phyloP scores from a whole-genome alignment of 2,329 filamentous ascomycete species.

The Coniella vitis region DNA sequence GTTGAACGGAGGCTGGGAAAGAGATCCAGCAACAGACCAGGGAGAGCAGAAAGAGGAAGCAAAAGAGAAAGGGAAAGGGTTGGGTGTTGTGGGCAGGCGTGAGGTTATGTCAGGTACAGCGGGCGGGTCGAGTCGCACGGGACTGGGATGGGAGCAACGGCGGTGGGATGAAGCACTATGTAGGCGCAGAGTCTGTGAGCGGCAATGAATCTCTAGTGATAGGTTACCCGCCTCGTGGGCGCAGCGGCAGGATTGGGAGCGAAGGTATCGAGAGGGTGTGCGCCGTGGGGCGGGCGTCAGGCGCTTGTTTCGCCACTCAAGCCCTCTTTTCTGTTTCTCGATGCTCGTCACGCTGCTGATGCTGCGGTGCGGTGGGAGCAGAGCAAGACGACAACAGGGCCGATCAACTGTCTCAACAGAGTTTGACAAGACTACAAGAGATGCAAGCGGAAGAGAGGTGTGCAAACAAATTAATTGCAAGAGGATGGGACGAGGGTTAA shows the following conservation, averaged over 20 bases:
- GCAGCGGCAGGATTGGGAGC: slow-evolving; percentile 19
- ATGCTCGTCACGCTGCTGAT: background rate
- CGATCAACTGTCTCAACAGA: slow-evolving; percentile 1
- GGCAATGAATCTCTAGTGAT: slow-evolving; percentile 22
- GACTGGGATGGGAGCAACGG: slow-evolving; percentile 15
- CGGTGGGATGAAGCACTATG: too few species aligned
- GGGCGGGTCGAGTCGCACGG: slow-evolving; percentile 16
- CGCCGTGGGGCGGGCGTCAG: slow-evolving; percentile 19
- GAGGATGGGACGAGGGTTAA: slow-evolving; percentile 14
- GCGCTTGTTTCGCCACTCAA: slow-evolving; percentile 31
- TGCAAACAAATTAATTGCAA: slow-evolving; percentile 14
- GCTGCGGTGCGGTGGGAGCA: background rate
- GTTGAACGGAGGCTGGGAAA: too few species aligned
- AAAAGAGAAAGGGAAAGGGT: slow-evolving; percentile 12
- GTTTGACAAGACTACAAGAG: slow-evolving; percentile 8
- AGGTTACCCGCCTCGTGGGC: slow-evolving; percentile 22
- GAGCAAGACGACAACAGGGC: background rate
- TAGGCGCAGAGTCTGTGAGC: slow-evolving; percentile 26
- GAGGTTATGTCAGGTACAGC: slow-evolving; percentile 16
- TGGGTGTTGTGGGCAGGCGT: background rate
- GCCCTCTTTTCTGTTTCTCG: slow-evolving; percentile 9
- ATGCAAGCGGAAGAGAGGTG: slow-evolving; percentile 1
- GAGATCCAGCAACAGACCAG: slow-evolving; percentile 11
- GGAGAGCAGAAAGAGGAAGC: slow-evolving; percentile 3
- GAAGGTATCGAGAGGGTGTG: slow-evolving; percentile 2